These are phyloP conservation scores for Aspergillus puulaauensis DNA, from an alignment of 2,329 filamentous ascomycete genomes.

Conservation along the genomic window DNA sequence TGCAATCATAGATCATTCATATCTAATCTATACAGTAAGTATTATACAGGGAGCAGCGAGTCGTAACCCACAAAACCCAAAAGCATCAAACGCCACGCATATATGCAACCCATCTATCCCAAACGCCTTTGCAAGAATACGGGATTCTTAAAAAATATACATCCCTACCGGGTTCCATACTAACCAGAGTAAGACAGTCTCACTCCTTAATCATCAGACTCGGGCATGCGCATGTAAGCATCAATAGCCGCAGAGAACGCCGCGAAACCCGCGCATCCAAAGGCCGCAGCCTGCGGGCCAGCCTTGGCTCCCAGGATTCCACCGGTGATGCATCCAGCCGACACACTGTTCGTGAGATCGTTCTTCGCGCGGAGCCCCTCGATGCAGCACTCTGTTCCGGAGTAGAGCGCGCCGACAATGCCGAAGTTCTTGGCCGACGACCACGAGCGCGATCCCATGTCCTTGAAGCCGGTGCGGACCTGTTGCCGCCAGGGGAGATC, in stretches of 20 bases:
- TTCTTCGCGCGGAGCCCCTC: slow-evolving; percentile 90
- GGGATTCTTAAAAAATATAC: background rate
- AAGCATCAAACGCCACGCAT: slow-evolving; percentile 4
- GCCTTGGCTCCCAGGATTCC: slow-evolving; percentile 83
- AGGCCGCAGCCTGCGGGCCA: slow-evolving; percentile 81
- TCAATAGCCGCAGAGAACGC: slow-evolving; percentile 92
- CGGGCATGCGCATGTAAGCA: slow-evolving; percentile 79
- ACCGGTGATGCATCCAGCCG: slow-evolving; percentile 86
- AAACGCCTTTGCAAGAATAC: background rate
- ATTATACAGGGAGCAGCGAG: slow-evolving; percentile 13
- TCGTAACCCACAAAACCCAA: slow-evolving; percentile 2
- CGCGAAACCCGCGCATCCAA: slow-evolving; percentile 91
- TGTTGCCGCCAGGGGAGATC: slow-evolving; percentile 80
- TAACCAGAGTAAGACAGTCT: too few species aligned
- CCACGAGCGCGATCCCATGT: slow-evolving; percentile 85
- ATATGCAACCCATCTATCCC: slow-evolving; percentile 14
- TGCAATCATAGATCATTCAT: background rate
- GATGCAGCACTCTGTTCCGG: slow-evolving; percentile 92
- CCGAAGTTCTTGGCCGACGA: slow-evolving; percentile 92
- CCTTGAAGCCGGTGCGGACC: slow-evolving; percentile 80
- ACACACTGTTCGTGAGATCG: slow-evolving; percentile 82
- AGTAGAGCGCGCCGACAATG: slow-evolving; percentile 86
- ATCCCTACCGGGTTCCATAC: background rate
- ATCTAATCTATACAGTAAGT: background rate
- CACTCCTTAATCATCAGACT: slow-evolving; percentile 27